A percentile compares a stretch with the other conserved stretches of the same genome.
These are phyloP conservation scores for Viola odorata DNA, from an alignment of 345 rosid genomes.

Conservation along the genomic window DNA sequence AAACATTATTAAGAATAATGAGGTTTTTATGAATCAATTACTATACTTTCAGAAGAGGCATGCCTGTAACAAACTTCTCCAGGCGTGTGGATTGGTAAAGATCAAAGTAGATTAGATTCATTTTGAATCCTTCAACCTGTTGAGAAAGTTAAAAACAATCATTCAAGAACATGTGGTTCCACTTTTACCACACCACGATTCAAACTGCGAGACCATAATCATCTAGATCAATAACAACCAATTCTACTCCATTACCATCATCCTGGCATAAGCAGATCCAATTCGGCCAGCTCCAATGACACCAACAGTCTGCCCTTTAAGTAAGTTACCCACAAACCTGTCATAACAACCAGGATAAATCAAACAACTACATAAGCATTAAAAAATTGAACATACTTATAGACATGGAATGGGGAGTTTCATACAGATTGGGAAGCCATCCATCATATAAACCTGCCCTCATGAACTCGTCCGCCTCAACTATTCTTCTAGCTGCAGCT, in stretches of 20 bases:
- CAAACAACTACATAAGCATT: background rate
- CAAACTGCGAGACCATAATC: too few relatives aligned
- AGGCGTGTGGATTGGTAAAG: conserved; percentile 91
- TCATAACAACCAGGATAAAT: conserved; percentile 5
- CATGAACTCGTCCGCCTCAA: conserved; percentile 96
- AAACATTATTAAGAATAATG: conserved; percentile 6
- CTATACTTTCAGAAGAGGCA: background rate
- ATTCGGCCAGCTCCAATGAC: conserved; percentile 98
- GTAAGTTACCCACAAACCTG: conserved; percentile 93
- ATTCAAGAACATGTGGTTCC: background rate
- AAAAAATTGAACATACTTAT: background rate
- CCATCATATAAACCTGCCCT: conserved; percentile 93
- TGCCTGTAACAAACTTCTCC: conserved; percentile 90
- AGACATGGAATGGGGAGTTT: background rate
- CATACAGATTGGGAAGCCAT: conserved; percentile 93
- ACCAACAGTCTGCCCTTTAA: conserved; percentile 96
- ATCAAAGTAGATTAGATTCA: conserved; percentile 92
- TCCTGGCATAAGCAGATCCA: conserved; percentile 97
- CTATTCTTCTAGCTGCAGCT: conserved; percentile 90
- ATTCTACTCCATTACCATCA: conserved; percentile 56
- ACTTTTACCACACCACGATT: background rate
- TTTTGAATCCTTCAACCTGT: conserved; percentile 94
- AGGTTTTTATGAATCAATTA: background rate
- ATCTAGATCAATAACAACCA: too few relatives aligned
- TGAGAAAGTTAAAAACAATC: conserved; percentile 1